Percentiles rank a stretch among this genome's conserved stretches.
These are phyloP conservation scores for Ogataea nitratoaversa DNA, from an alignment of 805 yeast genomes.

Conservation along the genomic window DNA sequence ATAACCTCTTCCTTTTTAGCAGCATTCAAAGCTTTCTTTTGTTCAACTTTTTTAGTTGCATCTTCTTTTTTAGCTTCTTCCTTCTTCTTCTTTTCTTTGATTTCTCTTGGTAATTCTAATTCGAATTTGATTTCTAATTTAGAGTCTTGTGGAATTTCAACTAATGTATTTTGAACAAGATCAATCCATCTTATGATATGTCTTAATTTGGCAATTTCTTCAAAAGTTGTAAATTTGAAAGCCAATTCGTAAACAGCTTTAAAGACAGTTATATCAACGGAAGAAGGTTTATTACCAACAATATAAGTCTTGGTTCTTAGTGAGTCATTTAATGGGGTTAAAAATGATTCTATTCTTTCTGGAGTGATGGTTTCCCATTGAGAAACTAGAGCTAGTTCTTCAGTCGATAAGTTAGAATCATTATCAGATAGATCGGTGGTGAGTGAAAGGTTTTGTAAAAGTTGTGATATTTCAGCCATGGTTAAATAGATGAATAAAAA, in stretches of 20 bases:
- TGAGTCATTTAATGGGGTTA: conserved; percentile 60
- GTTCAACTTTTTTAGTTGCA: conserved; percentile 14
- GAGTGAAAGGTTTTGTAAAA: conserved; percentile 29
- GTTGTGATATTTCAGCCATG: conserved; percentile 28
- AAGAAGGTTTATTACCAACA: conserved; percentile 60
- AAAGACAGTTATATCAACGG: conserved; percentile 69
- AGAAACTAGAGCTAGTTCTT: conserved; percentile 55
- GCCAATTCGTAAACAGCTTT: conserved; percentile 61
- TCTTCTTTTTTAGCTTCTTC: conserved; percentile 21
- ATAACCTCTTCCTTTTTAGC: conserved; percentile 9
- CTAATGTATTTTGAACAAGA: conserved; percentile 62
- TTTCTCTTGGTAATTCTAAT: conserved; percentile 60
- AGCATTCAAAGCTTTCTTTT: conserved; percentile 6
- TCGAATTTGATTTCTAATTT: conserved; percentile 54
- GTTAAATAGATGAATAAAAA: not conserved
- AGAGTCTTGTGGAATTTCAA: conserved; percentile 48
- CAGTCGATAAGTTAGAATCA: conserved; percentile 30
- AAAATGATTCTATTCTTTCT: conserved; percentile 52
- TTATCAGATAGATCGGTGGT: conserved; percentile 10
- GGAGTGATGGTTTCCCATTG: conserved; percentile 78
- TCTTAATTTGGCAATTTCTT: conserved; percentile 61
- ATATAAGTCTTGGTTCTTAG: conserved; percentile 70
- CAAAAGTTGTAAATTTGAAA: conserved; percentile 47
- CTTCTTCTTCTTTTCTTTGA: conserved; percentile 35
- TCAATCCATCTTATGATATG: conserved; percentile 94